Evolutionary conservation across 2,329 filamentous ascomycete genomes (phyloP).

Genomic region (Aspergillus texensis): DNA sequence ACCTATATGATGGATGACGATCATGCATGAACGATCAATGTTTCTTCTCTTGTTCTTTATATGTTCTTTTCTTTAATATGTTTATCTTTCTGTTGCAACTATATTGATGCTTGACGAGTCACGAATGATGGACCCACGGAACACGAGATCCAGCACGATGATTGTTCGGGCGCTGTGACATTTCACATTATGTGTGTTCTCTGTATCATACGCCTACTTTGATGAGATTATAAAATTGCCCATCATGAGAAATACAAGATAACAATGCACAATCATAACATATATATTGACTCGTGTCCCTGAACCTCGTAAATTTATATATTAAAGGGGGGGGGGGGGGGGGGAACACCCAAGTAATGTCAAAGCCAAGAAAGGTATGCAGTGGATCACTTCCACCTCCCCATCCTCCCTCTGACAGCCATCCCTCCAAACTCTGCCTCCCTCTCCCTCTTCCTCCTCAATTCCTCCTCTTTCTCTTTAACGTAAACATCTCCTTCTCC

Average conservation of each 20-base stretch:
- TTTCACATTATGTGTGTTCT: background rate
- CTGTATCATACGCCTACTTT: conserved; percentile 7
- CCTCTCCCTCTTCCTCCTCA: conserved; percentile 20
- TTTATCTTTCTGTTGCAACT: background rate
- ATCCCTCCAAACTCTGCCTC: conserved; percentile 37
- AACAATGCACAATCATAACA: background rate
- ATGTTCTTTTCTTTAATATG: conserved; percentile 12
- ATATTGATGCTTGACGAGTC: conserved; percentile 7
- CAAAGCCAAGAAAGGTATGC: background rate
- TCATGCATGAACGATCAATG: conserved; percentile 5
- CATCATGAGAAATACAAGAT: background rate
- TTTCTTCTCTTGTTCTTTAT: conserved; percentile 14
- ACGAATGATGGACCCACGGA: conserved; percentile 10
- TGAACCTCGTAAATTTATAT: background rate
- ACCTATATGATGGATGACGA: conserved; percentile 14
- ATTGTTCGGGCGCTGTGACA: background rate
- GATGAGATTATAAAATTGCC: background rate
- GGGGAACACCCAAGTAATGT: background rate
- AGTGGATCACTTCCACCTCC: conserved; percentile 3
- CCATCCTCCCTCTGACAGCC: conserved; percentile 34
- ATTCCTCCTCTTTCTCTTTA: conserved; percentile 21
- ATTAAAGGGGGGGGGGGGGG: too few relatives aligned
- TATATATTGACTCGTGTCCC: background rate
- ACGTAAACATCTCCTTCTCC: background rate
- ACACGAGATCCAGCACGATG: conserved; percentile 2